Evolutionary conservation across 176 grass and related monocot genomes (phyloP).

Genomic region (Avena eriantha): DNA sequence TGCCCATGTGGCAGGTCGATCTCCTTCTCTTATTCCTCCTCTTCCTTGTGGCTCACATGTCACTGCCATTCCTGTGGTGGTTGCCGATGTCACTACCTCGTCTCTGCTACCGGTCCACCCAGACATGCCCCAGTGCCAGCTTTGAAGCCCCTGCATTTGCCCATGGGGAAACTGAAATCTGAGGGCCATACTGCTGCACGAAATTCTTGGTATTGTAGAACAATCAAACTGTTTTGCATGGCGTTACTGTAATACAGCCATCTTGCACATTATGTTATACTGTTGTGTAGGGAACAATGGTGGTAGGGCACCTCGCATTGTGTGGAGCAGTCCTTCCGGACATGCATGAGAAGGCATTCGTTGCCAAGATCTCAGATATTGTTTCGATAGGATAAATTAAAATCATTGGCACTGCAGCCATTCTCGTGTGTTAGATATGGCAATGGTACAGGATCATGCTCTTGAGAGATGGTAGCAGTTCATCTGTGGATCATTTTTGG

Average conservation of each 20-base stretch:
- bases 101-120: not conserved
- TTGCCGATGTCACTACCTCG: not conserved
- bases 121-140: constrained; percentile 37
- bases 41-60: not conserved
- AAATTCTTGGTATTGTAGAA: not conserved
- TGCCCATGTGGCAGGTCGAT: not conserved
- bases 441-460: not conserved
- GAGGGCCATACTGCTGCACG: not conserved
- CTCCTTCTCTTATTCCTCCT: not conserved
- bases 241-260: not conserved
- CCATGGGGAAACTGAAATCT: constrained; percentile 20
- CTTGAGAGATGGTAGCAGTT: not conserved
- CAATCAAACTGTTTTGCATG: not conserved
- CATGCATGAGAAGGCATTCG: too few relatives aligned
- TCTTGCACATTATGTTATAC: not conserved
- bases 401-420: too few relatives aligned
- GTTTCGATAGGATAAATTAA: too few relatives aligned
- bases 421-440: not conserved
- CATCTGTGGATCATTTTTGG: too few relatives aligned
- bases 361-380: not conserved
- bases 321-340: too few relatives aligned
- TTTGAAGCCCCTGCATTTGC: constrained; percentile 24
- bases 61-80: not conserved
- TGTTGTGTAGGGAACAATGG: not conserved
- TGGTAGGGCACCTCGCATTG: too few relatives aligned